phyloP scores from a whole-genome alignment of 495 filamentous ascomycete species.

The Neurospora sp. region DNA sequence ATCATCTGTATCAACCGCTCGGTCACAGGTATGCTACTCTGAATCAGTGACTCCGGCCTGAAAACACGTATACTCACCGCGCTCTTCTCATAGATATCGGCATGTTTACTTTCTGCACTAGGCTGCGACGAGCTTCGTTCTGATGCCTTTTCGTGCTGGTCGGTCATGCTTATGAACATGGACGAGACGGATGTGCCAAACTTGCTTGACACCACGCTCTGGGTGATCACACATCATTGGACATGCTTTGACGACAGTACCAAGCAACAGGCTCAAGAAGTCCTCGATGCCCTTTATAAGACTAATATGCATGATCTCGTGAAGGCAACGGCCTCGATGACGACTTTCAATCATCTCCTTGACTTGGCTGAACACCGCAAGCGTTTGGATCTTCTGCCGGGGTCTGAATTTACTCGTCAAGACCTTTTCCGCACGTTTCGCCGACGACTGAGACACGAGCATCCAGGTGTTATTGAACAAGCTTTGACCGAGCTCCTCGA shows the following conservation, averaged over 20 bases:
- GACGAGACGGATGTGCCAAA: conserved; percentile 67
- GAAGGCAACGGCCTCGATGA: conserved; percentile 59
- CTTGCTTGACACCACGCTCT: conserved; percentile 78
- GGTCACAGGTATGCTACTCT: conserved; percentile 63
- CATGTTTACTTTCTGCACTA: conserved; percentile 78
- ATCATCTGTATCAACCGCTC: conserved; percentile 58
- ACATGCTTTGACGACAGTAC: conserved; percentile 48
- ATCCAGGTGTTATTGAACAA: conserved; percentile 67
- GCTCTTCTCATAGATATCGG: conserved; percentile 52
- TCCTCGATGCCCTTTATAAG: conserved; percentile 56
- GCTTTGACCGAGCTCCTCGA: conserved; percentile 65
- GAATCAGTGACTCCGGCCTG: neutral
- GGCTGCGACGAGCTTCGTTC: conserved; percentile 60
- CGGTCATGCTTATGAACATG: conserved; percentile 59
- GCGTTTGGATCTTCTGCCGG: conserved; percentile 49
- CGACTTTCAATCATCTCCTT: conserved; percentile 65
- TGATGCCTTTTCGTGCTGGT: conserved; percentile 76
- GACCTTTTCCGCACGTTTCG: conserved; percentile 54
- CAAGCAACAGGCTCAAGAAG: conserved; percentile 43
- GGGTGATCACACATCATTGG: conserved; percentile 79
- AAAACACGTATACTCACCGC: conserved; percentile 1
- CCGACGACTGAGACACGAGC: conserved; percentile 68
- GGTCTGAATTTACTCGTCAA: conserved; percentile 18
- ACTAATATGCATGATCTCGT: conserved; percentile 48
- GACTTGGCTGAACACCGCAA: conserved; percentile 53